Evolutionary conservation across 306 rosid genomes (phyloP).

Genomic region (Acacia confusa): DNA sequence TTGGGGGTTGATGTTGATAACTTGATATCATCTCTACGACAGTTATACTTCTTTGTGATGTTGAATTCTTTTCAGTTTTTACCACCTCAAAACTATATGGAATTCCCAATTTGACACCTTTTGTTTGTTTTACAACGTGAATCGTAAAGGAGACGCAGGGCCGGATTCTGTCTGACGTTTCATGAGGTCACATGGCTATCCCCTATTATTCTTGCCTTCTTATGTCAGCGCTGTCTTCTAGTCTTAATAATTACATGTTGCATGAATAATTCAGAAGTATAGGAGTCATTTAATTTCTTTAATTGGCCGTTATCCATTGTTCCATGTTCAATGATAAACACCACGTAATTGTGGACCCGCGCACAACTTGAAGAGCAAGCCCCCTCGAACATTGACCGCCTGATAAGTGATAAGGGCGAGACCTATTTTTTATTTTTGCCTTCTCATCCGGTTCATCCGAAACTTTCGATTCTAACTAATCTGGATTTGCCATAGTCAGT

Average conservation of each 20-base stretch:
- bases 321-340: slow-evolving; percentile 44
- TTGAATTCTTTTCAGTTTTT: too few relatives aligned
- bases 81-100: too few relatives aligned
- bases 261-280: not conserved
- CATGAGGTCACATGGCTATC: not conserved
- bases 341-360: slow-evolving; percentile 57
- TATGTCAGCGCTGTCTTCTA: slow-evolving; percentile 39
- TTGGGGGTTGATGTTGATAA: too few relatives aligned
- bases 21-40: too few relatives aligned
- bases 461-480: too few relatives aligned
- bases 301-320: slow-evolving; percentile 42
- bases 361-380: slow-evolving; percentile 57
- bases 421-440: too few relatives aligned
- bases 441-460: too few relatives aligned
- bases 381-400: slow-evolving; percentile 57
- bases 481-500: too few relatives aligned
- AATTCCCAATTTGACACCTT: too few relatives aligned
- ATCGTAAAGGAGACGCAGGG: slow-evolving; percentile 21
- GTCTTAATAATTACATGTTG: slow-evolving; percentile 40
- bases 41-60: too few relatives aligned
- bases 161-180: slow-evolving; percentile 28
- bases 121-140: not conserved
- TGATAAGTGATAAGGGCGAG: slow-evolving; percentile 39
- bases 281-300: slow-evolving; percentile 41
- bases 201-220: not conserved